Evolutionary conservation across 2,329 filamentous ascomycete genomes (phyloP).

Genomic region (Stagonosporopsis tanaceti): DNA sequence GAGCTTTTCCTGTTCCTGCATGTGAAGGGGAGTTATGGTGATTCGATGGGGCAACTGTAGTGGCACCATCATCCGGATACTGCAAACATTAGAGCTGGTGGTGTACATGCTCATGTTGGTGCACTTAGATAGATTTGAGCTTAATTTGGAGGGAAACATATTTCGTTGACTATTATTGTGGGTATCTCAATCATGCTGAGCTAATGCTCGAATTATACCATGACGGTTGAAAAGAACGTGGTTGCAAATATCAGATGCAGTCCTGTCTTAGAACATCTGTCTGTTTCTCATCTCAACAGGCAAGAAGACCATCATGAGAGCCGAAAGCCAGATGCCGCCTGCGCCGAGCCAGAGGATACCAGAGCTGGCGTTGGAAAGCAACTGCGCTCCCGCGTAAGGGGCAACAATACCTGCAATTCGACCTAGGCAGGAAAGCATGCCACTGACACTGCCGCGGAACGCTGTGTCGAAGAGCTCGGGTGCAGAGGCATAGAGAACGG

Average conservation of each 20-base stretch:
- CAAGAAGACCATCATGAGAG: constrained; percentile 39
- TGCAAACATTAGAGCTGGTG: not conserved
- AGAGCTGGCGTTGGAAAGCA: constrained; percentile 30
- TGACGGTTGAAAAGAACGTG: not conserved
- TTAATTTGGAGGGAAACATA: not conserved
- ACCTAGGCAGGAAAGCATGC: constrained; percentile 41
- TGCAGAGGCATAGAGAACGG: constrained; percentile 40
- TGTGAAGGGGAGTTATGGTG: not conserved
- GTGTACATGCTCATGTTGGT: not conserved
- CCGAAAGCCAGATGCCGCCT: constrained; percentile 41
- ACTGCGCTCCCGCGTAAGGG: constrained; percentile 38
- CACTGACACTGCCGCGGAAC: constrained; percentile 41
- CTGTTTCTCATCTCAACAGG: constrained; percentile 42
- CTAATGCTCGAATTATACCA: constrained; percentile 6
- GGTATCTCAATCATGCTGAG: constrained; percentile 15
- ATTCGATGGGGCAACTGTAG: not conserved
- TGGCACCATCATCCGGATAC: not conserved
- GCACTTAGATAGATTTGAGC: not conserved
- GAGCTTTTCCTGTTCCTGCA: constrained; percentile 6
- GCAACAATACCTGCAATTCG: constrained; percentile 41
- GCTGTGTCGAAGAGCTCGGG: constrained; percentile 41
- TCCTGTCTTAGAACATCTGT: constrained; percentile 37
- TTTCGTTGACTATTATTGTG: constrained; percentile 4
- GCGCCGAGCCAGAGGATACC: constrained; percentile 42
- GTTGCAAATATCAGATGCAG: not conserved